phyloP scores from a whole-genome alignment of 495 filamentous ascomycete species.

The Lasiosphaeria hispida region DNA sequence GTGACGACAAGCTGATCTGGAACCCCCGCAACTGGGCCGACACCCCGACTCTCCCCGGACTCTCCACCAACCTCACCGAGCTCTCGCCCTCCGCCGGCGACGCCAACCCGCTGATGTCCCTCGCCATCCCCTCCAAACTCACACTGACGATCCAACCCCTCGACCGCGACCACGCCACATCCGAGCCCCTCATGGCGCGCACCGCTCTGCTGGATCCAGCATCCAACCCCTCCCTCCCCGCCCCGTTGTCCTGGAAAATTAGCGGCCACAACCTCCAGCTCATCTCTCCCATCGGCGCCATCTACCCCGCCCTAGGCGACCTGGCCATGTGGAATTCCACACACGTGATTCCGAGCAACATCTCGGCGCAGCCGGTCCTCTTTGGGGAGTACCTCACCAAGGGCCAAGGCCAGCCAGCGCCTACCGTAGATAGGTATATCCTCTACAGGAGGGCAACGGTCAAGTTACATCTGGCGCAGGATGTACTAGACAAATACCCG shows the following conservation, averaged over 20 bases:
- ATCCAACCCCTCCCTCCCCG: background rate
- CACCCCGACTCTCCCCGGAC: background rate
- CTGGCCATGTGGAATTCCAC: slow-evolving; percentile 10
- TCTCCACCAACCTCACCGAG: slow-evolving; percentile 7
- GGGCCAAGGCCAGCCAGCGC: background rate
- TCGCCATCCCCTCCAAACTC: background rate
- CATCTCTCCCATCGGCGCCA: background rate
- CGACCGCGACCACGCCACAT: background rate
- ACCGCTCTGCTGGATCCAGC: slow-evolving; percentile 1
- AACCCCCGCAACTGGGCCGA: slow-evolving; percentile 9
- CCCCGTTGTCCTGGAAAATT: background rate
- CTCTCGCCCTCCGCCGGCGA: background rate
- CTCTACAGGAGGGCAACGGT: background rate
- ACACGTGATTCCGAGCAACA: background rate
- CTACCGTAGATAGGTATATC: background rate
- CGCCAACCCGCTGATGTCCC: background rate
- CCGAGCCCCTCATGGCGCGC: background rate
- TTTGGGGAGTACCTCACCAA: slow-evolving; percentile 1
- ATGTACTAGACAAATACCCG: background rate
- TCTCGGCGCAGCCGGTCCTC: background rate
- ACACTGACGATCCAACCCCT: background rate
- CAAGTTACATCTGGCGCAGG: background rate
- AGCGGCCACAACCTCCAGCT: background rate
- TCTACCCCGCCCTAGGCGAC: slow-evolving; percentile 6
- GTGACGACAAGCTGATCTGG: background rate